Percentiles rank a stretch among this genome's conserved stretches.
Conservation (phyloP, 2,329 filamentous ascomycete species). For the Ascochyta koolunga region DNA sequence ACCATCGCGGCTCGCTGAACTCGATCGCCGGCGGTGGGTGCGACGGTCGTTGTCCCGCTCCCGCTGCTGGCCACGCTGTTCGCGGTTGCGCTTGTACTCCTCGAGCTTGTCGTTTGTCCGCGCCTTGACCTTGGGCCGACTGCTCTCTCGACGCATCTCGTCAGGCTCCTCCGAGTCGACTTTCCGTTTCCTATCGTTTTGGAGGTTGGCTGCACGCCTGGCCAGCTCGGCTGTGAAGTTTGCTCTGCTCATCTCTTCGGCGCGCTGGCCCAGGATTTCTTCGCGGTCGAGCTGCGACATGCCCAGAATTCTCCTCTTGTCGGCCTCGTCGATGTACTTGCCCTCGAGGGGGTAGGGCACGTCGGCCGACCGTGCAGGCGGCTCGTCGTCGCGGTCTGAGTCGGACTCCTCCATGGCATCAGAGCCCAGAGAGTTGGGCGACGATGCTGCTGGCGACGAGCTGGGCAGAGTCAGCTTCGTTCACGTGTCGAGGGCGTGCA, state of each 20-base stretch:
- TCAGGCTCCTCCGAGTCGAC: conserved; percentile 79
- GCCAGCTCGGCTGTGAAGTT: conserved; percentile 83
- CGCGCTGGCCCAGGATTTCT: conserved; percentile 85
- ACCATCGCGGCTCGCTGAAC: conserved; percentile 47
- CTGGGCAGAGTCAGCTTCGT: conserved; percentile 55
- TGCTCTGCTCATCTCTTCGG: conserved; percentile 79
- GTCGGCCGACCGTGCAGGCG: conserved; percentile 62
- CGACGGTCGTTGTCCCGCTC: conserved; percentile 56
- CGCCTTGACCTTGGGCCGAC: conserved; percentile 53
- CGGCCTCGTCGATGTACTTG: conserved; percentile 67
- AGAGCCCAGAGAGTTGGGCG: conserved; percentile 75
- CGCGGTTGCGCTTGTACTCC: conserved; percentile 60
- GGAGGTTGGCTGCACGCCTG: conserved; percentile 72
- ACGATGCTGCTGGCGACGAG: conserved; percentile 68
- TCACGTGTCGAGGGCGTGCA: conserved; percentile 1
- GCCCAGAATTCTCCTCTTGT: conserved; percentile 70
- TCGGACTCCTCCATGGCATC: conserved; percentile 87
- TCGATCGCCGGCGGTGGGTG: conserved; percentile 53
- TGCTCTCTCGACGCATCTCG: conserved; percentile 74
- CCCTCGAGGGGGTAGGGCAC: conserved; percentile 85
- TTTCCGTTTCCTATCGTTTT: conserved; percentile 73
- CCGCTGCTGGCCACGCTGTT: conserved; percentile 65
- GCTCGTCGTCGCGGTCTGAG: conserved; percentile 51
- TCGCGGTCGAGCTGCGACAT: conserved; percentile 93
- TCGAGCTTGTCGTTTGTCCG: conserved; percentile 79